Evolutionary conservation across 495 filamentous ascomycete species (phyloP).

Genomic region (Trichoderma parareesei): DNA sequence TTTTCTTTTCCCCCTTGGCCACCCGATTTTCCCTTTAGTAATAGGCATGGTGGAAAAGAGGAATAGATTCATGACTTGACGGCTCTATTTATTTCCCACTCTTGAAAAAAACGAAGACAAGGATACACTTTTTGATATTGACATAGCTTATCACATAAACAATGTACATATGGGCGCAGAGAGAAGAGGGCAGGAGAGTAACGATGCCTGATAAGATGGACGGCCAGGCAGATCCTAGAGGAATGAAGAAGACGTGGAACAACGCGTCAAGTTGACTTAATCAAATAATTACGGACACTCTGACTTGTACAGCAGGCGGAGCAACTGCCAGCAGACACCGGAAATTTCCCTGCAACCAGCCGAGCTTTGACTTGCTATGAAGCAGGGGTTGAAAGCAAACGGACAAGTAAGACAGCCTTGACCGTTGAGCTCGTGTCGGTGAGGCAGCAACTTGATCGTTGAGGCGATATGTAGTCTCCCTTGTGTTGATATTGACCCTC

Average conservation of each 20-base stretch:
- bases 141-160: not conserved
- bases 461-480: not conserved
- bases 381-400: conserved; percentile 5
- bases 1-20: not conserved
- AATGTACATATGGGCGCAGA: no score
- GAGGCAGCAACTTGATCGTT: not conserved
- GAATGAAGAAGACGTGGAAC: not conserved
- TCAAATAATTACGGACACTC: not conserved
- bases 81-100: not conserved
- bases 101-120: not conserved
- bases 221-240: not conserved
- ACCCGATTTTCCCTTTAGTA: no score
- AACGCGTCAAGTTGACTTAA: not conserved
- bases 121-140: not conserved
- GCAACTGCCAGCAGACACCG: not conserved
- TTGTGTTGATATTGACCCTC: not conserved
- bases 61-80: not conserved
- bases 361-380: not conserved
- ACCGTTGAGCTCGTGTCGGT: not conserved
- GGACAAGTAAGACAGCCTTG: not conserved
- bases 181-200: not conserved
- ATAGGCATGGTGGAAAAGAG: not conserved
- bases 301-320: not conserved
- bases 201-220: not conserved
- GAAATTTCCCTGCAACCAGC: not conserved